Evolutionary conservation across 176 grass and related monocot species (phyloP).

Genomic region (Phoenix roebelenii): DNA sequence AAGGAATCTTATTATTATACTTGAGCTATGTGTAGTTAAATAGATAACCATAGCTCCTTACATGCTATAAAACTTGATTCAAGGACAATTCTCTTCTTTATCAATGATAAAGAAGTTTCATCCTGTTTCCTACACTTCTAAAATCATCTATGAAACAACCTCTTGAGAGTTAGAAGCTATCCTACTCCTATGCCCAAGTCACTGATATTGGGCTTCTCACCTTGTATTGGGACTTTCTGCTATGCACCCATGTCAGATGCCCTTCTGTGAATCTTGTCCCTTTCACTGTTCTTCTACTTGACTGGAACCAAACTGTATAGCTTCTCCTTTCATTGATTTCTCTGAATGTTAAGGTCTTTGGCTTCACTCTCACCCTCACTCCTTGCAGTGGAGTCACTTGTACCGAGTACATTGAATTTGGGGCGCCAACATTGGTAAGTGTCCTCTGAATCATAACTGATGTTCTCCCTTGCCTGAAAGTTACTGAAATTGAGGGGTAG

Average conservation of each 20-base stretch:
- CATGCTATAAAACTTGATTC: too few relatives aligned
- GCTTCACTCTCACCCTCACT: conserved; percentile 37
- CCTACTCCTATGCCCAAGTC: conserved; percentile 24
- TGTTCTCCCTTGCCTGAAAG: conserved; percentile 28
- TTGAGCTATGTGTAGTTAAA: too few relatives aligned
- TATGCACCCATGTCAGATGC: conserved; percentile 56
- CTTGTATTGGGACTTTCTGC: conserved; percentile 29
- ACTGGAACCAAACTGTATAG: conserved; percentile 38
- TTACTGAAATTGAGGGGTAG: conserved; percentile 72
- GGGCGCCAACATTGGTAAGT: conserved; percentile 59
- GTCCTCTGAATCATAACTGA: conserved; percentile 30
- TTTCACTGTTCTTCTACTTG: conserved; percentile 8
- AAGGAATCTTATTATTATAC: too few relatives aligned
- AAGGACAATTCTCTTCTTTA: too few relatives aligned
- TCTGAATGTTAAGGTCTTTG: conserved; percentile 40
- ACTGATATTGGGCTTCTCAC: conserved; percentile 87
- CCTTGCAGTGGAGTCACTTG: conserved; percentile 32
- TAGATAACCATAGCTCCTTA: too few relatives aligned
- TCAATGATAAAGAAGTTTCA: too few relatives aligned
- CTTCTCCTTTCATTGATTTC: conserved; percentile 49
- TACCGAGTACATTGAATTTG: conserved; percentile 49
- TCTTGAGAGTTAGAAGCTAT: too few relatives aligned
- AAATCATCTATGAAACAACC: too few relatives aligned
- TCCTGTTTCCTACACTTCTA: too few relatives aligned
- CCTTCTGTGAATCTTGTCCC: conserved; percentile 30